Evolutionary conservation across 1,139 yeast species (phyloP).

Genomic region (Scheffersomyces lignicola): DNA sequence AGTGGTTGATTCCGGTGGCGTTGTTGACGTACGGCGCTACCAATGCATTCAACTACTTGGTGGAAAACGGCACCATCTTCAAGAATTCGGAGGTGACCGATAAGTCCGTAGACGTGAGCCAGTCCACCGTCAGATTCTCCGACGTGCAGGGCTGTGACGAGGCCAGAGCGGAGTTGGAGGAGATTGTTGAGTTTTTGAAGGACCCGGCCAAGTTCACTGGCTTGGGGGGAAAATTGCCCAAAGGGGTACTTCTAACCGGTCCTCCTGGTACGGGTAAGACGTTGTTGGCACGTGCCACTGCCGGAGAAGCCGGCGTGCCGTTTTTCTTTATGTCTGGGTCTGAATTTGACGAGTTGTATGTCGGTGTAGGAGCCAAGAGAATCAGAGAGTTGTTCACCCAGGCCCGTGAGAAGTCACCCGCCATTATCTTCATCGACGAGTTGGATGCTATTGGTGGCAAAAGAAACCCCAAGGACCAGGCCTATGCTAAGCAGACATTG

Average conservation of each 20-base stretch:
- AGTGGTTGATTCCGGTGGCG: slow-evolving; percentile 85
- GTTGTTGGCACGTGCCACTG: slow-evolving; percentile 94
- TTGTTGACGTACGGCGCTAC: slow-evolving; percentile 71
- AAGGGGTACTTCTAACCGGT: slow-evolving; percentile 94
- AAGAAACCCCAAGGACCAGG: slow-evolving; percentile 96
- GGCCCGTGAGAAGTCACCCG: slow-evolving; percentile 95
- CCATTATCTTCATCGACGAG: slow-evolving; percentile 94
- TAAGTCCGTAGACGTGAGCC: slow-evolving; percentile 77
- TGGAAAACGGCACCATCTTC: slow-evolving; percentile 82
- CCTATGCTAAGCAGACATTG: slow-evolving; percentile 94
- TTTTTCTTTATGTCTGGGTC: slow-evolving; percentile 98
- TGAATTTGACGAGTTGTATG: slow-evolving; percentile 95
- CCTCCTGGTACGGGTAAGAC: slow-evolving; percentile 99
- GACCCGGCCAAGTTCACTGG: slow-evolving; percentile 97
- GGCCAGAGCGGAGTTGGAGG: slow-evolving; percentile 95
- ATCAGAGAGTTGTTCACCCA: slow-evolving; percentile 91
- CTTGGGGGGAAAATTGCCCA: slow-evolving; percentile 94
- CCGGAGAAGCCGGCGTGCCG: slow-evolving; percentile 99
- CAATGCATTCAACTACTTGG: slow-evolving; percentile 70
- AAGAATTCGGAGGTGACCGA: slow-evolving; percentile 76
- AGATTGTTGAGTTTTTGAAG: slow-evolving; percentile 91
- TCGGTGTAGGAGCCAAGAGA: slow-evolving; percentile 98
- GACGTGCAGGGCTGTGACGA: slow-evolving; percentile 99
- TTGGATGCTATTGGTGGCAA: slow-evolving; percentile 98
- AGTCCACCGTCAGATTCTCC: slow-evolving; percentile 82